Evolutionary conservation across 306 rosid genomes (phyloP).

Genomic region (Begonia peltatifolia): DNA sequence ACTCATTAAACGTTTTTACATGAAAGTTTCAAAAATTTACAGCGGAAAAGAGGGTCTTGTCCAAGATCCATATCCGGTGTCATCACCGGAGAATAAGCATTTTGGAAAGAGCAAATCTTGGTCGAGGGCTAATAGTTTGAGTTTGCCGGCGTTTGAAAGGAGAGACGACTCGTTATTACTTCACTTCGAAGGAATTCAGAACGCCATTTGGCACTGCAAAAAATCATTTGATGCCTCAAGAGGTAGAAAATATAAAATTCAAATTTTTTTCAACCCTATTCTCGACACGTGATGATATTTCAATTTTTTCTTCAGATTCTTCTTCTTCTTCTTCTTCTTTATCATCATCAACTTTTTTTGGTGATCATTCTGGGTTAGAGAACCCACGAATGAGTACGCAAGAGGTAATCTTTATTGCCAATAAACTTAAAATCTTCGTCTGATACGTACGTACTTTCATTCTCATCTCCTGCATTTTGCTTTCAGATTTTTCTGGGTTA

Average conservation of each 20-base stretch:
- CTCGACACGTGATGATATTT: too few relatives aligned
- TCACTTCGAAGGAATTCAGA: slow-evolving; percentile 81
- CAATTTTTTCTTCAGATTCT: too few relatives aligned
- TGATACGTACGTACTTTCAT: too few relatives aligned
- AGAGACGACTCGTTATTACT: slow-evolving; percentile 55
- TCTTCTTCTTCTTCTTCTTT: too few relatives aligned
- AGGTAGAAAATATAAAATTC: slow-evolving; percentile 19
- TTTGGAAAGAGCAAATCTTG: slow-evolving; percentile 67
- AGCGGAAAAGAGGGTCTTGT: slow-evolving; percentile 37
- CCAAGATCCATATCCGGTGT: slow-evolving; percentile 14
- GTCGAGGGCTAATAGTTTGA: slow-evolving; percentile 9
- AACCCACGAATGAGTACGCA: too few relatives aligned
- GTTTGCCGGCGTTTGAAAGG: slow-evolving; percentile 26
- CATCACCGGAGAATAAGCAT: slow-evolving; percentile 32
- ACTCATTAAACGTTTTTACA: slow-evolving; percentile 45
- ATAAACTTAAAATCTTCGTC: too few relatives aligned
- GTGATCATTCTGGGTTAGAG: too few relatives aligned
- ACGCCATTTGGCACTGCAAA: slow-evolving; percentile 93
- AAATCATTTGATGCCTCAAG: slow-evolving; percentile 48
- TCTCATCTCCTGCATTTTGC: too few relatives aligned
- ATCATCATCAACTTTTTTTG: too few relatives aligned
- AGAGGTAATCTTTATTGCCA: too few relatives aligned
- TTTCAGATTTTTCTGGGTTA: too few relatives aligned
- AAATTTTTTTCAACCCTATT: too few relatives aligned
- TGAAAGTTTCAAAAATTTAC: slow-evolving; percentile 42